phyloP scores from a whole-genome alignment of 768 basidiomycete species.

The Phylloporus sp. region DNA sequence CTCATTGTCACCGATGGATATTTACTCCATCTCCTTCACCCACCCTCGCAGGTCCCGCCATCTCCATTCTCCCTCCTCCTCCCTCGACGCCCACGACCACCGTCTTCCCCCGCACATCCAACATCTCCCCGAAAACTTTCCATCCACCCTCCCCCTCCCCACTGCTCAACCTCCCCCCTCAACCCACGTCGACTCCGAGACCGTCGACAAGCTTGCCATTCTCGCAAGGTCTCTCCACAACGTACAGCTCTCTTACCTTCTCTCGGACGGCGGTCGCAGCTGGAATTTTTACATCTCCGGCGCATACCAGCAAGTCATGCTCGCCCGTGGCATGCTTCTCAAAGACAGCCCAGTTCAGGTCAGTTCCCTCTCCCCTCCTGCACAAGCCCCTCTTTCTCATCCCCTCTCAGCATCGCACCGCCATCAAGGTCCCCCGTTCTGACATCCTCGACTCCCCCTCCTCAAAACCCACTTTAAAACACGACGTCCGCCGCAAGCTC shows the following conservation, averaged over 20 bases:
- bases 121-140: constrained; percentile 28
- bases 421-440: constrained; percentile 87
- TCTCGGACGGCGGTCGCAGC: constrained; percentile 58
- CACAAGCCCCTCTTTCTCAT: constrained; percentile 13
- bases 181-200: constrained; percentile 55
- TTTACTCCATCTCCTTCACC: constrained; percentile 92
- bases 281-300: constrained; percentile 93
- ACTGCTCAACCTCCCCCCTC: constrained; percentile 27
- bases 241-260: constrained; percentile 77
- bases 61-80: constrained; percentile 51
- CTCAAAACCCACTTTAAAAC: constrained; percentile 74
- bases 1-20: constrained; percentile 57
- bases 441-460: constrained; percentile 87
- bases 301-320: constrained; percentile 88
- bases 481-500: constrained; percentile 76
- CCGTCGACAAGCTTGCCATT: constrained; percentile 74
- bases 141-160: constrained; percentile 38
- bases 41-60: constrained; percentile 79
- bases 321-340: constrained; percentile 80
- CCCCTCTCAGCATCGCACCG: constrained; percentile 57
- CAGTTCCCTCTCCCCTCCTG: constrained; percentile 14
- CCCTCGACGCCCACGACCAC: constrained; percentile 58
- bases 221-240: constrained; percentile 77
- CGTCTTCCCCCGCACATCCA: constrained; percentile 40
- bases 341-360: constrained; percentile 88